Base-by-base conservation (phyloP, 352 stramenopile species). In the Phytophthora europaea region DNA sequence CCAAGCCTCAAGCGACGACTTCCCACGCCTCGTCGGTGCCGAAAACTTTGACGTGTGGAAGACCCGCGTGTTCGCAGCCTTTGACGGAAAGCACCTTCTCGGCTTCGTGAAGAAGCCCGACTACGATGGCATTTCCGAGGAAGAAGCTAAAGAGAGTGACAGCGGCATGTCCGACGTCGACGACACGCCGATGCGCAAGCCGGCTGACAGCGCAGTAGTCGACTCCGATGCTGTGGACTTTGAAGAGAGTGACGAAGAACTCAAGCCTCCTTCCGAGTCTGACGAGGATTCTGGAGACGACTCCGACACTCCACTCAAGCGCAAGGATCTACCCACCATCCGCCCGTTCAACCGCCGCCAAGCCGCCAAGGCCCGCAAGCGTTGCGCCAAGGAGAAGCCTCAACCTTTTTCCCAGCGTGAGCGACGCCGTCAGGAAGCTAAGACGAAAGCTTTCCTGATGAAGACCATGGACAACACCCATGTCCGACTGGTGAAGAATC, bases 31-130 rank as follows among this genome's bases (percentile, higher is more conserved):
- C n/a, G 40, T 54, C 3, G 50, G 61, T 20, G n/a, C 56, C 6
- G 23, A 26, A 2, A 26, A 26, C 23, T 26, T 1, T 26, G 23
- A 26, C 12, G 40, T 61, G 7, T 61, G 61, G 61, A 71, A 67
- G 43, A 53, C 20, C 15, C 40, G 57, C 40, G 23, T 31, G 23
- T 54, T 13, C 40, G 40, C 40, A 4, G 22, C 68, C 4, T 55
- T 75, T 20, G 68, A 67, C n/a, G 61, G 61, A 16, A 75, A 70
- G 40, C 61, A 70, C 10, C 47, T 70, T 1, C 55, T 75, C 47
- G 68, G 60, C 36, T 74, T 60, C 34, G 48, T 70, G 40, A 65
- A 52, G n/a, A 61, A 70, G 53, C 40, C 34, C 2, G 34, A 66
- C 60, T 70, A 74, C 61, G 22, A 74, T 43, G 28, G 54, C 5